A percentile compares a stretch with the other conserved stretches of the same genome.
Evolutionary conservation across 2,329 filamentous ascomycete species (phyloP).

Genomic region (Xylariales sp.): DNA sequence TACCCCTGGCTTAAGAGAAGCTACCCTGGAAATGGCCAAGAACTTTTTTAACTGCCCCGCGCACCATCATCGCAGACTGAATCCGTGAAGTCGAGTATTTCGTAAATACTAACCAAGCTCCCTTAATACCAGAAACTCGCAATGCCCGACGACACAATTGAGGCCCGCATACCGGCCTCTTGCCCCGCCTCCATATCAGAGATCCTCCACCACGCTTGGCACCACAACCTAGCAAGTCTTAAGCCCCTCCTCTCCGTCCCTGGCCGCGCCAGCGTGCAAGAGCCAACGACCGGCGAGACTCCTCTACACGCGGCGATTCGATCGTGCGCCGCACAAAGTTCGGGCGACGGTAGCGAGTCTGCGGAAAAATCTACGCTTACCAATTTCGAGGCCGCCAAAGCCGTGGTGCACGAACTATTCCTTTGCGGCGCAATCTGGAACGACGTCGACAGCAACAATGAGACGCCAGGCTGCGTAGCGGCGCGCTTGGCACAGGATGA

Average conservation of each 20-base stretch:
- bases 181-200: slow-evolving; percentile 64
- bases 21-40: slow-evolving; percentile 35
- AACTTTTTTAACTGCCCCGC: slow-evolving; percentile 29
- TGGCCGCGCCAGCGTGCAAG: slow-evolving; percentile 78
- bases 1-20: slow-evolving; percentile 54
- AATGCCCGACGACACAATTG: slow-evolving; percentile 60
- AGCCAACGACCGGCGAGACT: slow-evolving; percentile 85
- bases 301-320: slow-evolving; percentile 92
- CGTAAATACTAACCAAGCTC: background rate
- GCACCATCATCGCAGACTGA: background rate
- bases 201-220: slow-evolving; percentile 67
- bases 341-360: slow-evolving; percentile 47
- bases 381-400: slow-evolving; percentile 68
- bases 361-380: slow-evolving; percentile 48
- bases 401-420: slow-evolving; percentile 80
- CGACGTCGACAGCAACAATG: slow-evolving; percentile 84
- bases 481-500: slow-evolving; percentile 72
- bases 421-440: slow-evolving; percentile 97
- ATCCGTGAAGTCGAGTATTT: background rate
- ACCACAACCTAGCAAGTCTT: slow-evolving; percentile 72
- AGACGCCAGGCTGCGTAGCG: slow-evolving; percentile 93
- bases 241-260: slow-evolving; percentile 74
- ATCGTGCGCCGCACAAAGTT: slow-evolving; percentile 64
- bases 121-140: background rate
- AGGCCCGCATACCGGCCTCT: slow-evolving; percentile 63